phyloP scores from a whole-genome alignment of 2,329 filamentous ascomycete species.

The Talaromyces sp. region DNA sequence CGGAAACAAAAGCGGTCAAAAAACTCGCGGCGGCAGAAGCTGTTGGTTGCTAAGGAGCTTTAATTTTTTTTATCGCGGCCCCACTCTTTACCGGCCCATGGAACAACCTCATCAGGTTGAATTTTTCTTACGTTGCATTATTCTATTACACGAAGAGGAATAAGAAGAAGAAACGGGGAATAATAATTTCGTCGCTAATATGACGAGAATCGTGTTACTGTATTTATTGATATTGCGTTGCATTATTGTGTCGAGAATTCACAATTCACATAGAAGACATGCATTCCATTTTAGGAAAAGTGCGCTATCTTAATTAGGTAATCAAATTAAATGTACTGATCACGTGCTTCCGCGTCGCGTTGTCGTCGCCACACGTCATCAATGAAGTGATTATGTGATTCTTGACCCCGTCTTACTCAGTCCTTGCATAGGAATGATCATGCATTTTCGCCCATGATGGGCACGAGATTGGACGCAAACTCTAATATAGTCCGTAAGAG shows the following conservation, averaged over 20 bases:
- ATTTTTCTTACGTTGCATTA: not conserved
- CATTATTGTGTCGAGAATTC: not conserved
- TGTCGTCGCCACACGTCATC: constrained; percentile 9
- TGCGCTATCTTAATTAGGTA: not conserved
- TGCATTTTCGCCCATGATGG: constrained; percentile 44
- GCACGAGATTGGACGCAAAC: constrained; percentile 58
- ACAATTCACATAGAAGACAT: not conserved
- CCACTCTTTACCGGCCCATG: not conserved
- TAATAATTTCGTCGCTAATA: not conserved
- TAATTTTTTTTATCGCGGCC: constrained; percentile 4
- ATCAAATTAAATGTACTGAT: not conserved
- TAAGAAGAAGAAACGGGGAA: not conserved
- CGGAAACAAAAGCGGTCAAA: constrained; percentile 10
- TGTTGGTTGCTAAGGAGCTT: constrained; percentile 10
- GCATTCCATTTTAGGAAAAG: not conserved
- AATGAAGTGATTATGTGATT: not conserved
- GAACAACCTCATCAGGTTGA: not conserved
- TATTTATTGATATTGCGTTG: not conserved
- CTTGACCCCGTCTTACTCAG: not conserved
- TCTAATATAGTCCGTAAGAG: constrained; percentile 58
- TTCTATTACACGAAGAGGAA: not conserved
- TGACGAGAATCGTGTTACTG: no score
- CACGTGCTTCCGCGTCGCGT: constrained; percentile 11
- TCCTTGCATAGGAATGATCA: constrained; percentile 1
- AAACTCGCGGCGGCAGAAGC: not conserved